Percentiles rank a stretch among this genome's conserved stretches.
These are phyloP conservation scores for Quercus engelmannii DNA, from an alignment of 306 rosid genomes.

Conservation along the genomic window DNA sequence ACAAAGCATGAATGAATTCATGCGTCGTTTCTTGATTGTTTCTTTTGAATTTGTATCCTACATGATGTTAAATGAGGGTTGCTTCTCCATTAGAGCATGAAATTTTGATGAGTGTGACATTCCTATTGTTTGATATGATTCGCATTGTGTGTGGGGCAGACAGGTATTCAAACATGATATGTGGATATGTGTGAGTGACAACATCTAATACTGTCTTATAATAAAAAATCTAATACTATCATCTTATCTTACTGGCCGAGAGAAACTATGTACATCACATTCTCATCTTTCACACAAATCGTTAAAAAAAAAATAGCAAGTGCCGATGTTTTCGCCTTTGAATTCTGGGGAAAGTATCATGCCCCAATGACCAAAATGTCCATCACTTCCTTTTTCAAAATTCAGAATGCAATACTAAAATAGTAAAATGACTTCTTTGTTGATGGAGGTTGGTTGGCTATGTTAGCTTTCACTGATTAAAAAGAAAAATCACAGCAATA, in stretches of 20 bases:
- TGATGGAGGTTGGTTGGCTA: neutral
- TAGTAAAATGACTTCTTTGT: neutral
- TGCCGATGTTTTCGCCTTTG: constrained; percentile 26
- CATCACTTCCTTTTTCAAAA: neutral
- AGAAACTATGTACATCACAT: constrained; percentile 7
- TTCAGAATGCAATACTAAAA: neutral
- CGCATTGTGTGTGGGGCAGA: no score
- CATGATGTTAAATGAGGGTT: no score
- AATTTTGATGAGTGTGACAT: no score
- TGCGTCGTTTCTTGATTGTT: no score
- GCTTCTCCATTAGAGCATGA: no score
- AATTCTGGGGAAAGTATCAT: neutral
- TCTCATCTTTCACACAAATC: neutral
- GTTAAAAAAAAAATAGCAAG: neutral
- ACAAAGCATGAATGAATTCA: no score
- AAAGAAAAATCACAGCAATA: neutral
- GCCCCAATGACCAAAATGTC: neutral
- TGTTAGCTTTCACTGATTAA: neutral
- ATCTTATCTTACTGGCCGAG: neutral
- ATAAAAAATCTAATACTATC: no score
- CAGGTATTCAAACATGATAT: no score
- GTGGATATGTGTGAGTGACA: neutral
- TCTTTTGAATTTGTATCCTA: no score
- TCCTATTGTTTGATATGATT: no score
- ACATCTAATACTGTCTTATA: neutral